These are phyloP conservation scores for Aspergillus sergii DNA, from an alignment of 2,329 filamentous ascomycete genomes.

Conservation along the genomic window DNA sequence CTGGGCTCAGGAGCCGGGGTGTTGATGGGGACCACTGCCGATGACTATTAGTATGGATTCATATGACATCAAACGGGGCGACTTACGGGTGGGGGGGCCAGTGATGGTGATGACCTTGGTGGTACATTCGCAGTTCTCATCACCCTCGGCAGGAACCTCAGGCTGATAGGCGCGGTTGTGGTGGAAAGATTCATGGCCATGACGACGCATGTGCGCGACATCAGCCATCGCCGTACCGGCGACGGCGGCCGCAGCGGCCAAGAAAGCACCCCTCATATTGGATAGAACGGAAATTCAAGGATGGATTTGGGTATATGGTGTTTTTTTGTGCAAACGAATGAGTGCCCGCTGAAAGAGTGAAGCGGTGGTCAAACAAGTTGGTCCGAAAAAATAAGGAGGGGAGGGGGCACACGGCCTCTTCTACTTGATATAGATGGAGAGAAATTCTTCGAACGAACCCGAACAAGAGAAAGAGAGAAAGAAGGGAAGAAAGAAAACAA, in stretches of 20 bases:
- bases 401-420: slow-evolving; percentile 22
- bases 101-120: slow-evolving; percentile 74
- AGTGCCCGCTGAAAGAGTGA: slow-evolving; percentile 79
- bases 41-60: slow-evolving; percentile 22
- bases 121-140: slow-evolving; percentile 67
- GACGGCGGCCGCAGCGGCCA: slow-evolving; percentile 61
- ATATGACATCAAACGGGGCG: background rate
- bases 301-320: background rate
- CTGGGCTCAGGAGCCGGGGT: slow-evolving; percentile 27
- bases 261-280: slow-evolving; percentile 74
- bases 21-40: slow-evolving; percentile 42
- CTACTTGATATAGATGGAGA: slow-evolving; percentile 13
- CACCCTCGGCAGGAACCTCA: slow-evolving; percentile 28
- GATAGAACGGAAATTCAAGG: slow-evolving; percentile 16
- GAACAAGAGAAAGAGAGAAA: slow-evolving; percentile 12
- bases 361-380: slow-evolving; percentile 37
- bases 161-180: slow-evolving; percentile 51
- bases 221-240: slow-evolving; percentile 58
- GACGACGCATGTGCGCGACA: slow-evolving; percentile 52
- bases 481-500: slow-evolving; percentile 12
- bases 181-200: slow-evolving; percentile 59
- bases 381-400: slow-evolving; percentile 18
- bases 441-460: slow-evolving; percentile 11
- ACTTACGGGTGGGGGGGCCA: slow-evolving; percentile 66
- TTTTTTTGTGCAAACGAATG: slow-evolving; percentile 44